Evolutionary conservation across 2,329 filamentous ascomycete species (phyloP), one percentile per base, ranked within the genome.

Genomic region (Fusarium metavorans): DNA sequence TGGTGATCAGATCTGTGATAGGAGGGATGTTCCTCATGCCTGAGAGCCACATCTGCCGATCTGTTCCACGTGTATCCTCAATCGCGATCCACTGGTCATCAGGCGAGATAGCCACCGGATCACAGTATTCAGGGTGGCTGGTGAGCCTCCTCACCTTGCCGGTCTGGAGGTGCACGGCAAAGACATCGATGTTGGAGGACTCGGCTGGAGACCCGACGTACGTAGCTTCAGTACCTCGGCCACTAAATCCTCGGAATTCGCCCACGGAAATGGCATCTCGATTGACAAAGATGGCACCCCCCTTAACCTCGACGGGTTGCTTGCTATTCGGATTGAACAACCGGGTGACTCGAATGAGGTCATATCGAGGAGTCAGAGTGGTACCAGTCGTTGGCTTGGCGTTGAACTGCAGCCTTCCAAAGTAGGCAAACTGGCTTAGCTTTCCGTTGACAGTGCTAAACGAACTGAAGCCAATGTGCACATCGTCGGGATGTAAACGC

Each of bases 181-280:
- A 87, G 9, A 86, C 74, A 69, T 87, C 85, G 63, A 86, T 83
- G 57, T 87, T 88, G 72, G 77, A 83, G 2, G 85, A 85, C 72
- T 88, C 85, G 5, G 50, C 62, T 1, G 84, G 77, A 43, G 77
- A 79, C 2, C 85, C 85, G 6, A 87, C 76, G 73, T 86, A 87
- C 0, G 78, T 82, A 10, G 84, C 78, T 66, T 87, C 84, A 6
- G 79, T 75, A 1, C 85, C 84, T 2, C 75, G 79, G 11, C 84
- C 85, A 6, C 68, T 84, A 71, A 87, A 87, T 4, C 85, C 85
- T 11, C 86, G 83, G 3, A 87, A 77, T 76, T 88, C 85, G 6
- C 85, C 85, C 1, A 87, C 79, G 9, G 41, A 20, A 16, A 70
- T 59, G 13, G 52, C 52, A 0, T 66, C n/a, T 6, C 13, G 23